A percentile compares a stretch with the other conserved stretches of the same genome.
These are phyloP conservation scores for Gillenia trifoliata DNA, from an alignment of 306 rosid genomes.

Conservation along the genomic window DNA sequence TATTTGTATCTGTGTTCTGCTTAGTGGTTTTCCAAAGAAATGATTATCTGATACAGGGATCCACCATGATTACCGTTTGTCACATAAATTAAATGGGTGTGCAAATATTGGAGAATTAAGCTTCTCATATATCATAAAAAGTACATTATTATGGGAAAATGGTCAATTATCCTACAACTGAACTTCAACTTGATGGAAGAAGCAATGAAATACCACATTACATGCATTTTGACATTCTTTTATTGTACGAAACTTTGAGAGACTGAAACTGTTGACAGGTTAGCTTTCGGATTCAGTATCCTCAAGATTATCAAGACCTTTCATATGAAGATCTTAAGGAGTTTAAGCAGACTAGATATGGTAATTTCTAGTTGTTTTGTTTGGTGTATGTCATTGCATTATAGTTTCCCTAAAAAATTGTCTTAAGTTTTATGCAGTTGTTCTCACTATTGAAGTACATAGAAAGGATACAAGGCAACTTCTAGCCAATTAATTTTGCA, in stretches of 20 bases:
- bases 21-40: neutral
- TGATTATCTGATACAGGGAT: neutral
- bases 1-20: neutral
- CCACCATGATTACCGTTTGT: neutral
- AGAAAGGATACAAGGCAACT: neutral
- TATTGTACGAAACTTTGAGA: conserved; percentile 14
- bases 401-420: neutral
- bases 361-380: conserved; percentile 44
- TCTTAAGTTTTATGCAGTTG: neutral
- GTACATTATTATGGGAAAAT: neutral
- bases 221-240: conserved; percentile 8
- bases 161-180: neutral
- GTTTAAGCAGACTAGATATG: conserved; percentile 96
- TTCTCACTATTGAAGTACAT: neutral
- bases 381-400: neutral
- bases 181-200: conserved; percentile 8
- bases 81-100: neutral
- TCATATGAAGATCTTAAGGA: conserved; percentile 93
- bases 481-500: neutral
- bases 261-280: conserved; percentile 52
- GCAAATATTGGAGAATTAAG: neutral
- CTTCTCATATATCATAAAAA: neutral
- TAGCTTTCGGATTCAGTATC: conserved; percentile 92
- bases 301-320: conserved; percentile 88
- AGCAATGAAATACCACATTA: conserved; percentile 8